These are phyloP conservation scores for Eucalyptus marginata DNA, from an alignment of 345 rosid genomes.

Conservation along the genomic window DNA sequence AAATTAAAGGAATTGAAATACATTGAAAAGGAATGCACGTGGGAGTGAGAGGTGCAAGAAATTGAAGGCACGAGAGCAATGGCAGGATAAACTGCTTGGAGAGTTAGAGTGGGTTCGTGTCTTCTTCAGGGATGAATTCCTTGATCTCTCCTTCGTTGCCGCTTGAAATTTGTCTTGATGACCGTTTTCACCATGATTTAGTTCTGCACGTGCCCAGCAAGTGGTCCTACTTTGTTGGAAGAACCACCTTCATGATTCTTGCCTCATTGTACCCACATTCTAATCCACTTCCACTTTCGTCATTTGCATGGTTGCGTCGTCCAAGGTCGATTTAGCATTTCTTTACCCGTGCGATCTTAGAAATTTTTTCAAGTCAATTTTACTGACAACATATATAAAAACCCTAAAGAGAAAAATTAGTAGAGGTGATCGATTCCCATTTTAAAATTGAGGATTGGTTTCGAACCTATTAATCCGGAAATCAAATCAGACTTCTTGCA, in stretches of 20 bases:
- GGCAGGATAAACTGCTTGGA: neutral
- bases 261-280: neutral
- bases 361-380: neutral
- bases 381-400: neutral
- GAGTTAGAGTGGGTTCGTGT: neutral
- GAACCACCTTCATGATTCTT: neutral
- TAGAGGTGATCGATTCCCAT: fast-evolving
- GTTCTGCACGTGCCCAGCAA: neutral
- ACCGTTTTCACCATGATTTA: neutral
- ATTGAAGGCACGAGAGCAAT: neutral
- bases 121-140: neutral
- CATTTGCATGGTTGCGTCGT: no score
- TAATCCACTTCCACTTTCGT: neutral
- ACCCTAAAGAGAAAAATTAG: neutral
- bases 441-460: fast-evolving
- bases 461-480: fast-evolving
- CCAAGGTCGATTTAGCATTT: neutral
- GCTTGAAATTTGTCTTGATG: neutral
- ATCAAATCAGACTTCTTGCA: neutral
- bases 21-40: neutral
- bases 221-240: neutral
- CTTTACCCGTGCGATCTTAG: fast-evolving
- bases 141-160: neutral
- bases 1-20: neutral
- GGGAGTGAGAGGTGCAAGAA: neutral